Base-by-base conservation (phyloP, 2,329 filamentous ascomycete genomes). In the Cercospora berteroae region DNA sequence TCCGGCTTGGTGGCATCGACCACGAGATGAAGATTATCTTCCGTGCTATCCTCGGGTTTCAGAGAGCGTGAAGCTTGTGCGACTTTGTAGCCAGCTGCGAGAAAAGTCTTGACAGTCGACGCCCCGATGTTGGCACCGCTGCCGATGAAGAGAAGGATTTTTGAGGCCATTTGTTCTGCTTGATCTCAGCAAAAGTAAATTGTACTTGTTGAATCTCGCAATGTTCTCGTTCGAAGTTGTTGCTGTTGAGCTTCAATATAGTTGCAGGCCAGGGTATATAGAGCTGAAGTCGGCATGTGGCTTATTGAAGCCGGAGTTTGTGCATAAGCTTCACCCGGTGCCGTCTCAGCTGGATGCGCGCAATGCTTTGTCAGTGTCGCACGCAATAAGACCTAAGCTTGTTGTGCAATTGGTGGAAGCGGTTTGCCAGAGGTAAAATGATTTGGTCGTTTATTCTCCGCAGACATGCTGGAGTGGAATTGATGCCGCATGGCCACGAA, bases 51-150 rank as follows among this genome's bases (percentile, higher is more conserved):
- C 5, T 70, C 72, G 42, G 68, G 74, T n/a, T 56, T 33, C 31
- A 75, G 74, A n/a, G 78, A 74, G 2, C 81, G 74, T 8, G 81
- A 75, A 12, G 77, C 79, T 5, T 80, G 71, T 8, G 80, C 82
- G 27, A 83, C 76, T 65, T 77, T 78, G 74, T 83, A 83, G 64
- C 82, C 81, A 57, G 80, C 79, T 1, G 73, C 66, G 9, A 78
- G 75, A 69, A 83, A 82, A 8, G 76, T 73, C 13, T 73, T 70
- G n/a, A 78, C 78, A 4, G 80, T 77, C 20, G 73, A 64, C 2
- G 75, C 69, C 10, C 81, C 82, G 27, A 82, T 73, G 63, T 80
- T 82, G 58, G 80, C 67, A 2, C 82, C 82, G 8, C 80, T 76
- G 39, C 82, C 82, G 52, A 83, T 77, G 68, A 84, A 80, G 64